A percentile compares a stretch with the other conserved stretches of the same genome.
Evolutionary conservation across 768 basidiomycete species (phyloP).

Genomic region (Tricholoma bakamatsutake): DNA sequence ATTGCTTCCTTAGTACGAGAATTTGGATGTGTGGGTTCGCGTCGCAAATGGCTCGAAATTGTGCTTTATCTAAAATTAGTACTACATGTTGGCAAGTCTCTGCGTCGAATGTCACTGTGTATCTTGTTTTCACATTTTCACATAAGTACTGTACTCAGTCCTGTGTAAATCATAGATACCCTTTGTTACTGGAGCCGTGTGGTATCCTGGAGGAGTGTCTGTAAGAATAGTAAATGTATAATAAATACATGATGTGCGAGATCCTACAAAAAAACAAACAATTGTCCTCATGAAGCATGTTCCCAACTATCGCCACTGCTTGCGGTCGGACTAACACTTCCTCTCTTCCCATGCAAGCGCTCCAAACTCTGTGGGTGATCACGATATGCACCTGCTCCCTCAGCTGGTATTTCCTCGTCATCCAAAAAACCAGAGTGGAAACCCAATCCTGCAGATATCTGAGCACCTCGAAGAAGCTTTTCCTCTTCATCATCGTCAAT

Average conservation of each 20-base stretch:
- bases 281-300: slow-evolving; percentile 39
- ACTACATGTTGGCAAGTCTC: neutral
- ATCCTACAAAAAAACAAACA: neutral
- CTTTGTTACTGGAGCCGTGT: neutral
- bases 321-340: slow-evolving; percentile 15
- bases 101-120: neutral
- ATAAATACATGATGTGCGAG: slow-evolving; percentile 3
- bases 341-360: slow-evolving; percentile 12
- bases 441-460: slow-evolving; percentile 36
- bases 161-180: slow-evolving; percentile 2
- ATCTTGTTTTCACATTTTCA: neutral
- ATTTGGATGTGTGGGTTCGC: slow-evolving; percentile 71
- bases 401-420: slow-evolving; percentile 55
- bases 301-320: slow-evolving; percentile 71
- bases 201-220: neutral
- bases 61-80: slow-evolving; percentile 46
- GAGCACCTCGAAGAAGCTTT: slow-evolving; percentile 48
- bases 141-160: no score
- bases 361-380: slow-evolving; percentile 49
- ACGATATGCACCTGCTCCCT: slow-evolving; percentile 33
- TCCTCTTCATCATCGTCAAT: slow-evolving; percentile 67
- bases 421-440: slow-evolving; percentile 82
- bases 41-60: slow-evolving; percentile 83
- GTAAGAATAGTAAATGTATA: neutral
- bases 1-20: slow-evolving; percentile 65